A percentile compares a stretch with the other conserved stretches of the same genome.
Conservation (phyloP, 805 yeast genomes). For the Candida nanaspora region DNA sequence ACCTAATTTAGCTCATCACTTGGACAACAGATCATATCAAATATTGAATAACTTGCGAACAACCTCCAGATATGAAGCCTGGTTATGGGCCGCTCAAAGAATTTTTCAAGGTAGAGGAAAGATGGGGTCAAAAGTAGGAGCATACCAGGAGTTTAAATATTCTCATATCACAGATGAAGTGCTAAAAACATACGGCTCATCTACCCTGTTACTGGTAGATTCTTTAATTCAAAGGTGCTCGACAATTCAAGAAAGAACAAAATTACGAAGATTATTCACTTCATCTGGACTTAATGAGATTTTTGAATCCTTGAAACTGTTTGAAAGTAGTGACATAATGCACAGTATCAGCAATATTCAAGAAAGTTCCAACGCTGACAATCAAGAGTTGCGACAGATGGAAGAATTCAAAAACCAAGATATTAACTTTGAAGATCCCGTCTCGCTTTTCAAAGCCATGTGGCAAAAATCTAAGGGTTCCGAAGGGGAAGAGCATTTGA, state of each 20-base stretch:
- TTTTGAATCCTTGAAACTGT: constrained; percentile 27
- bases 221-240: constrained; percentile 36
- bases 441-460: constrained; percentile 54
- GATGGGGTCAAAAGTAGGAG: constrained; percentile 88
- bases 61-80: constrained; percentile 24
- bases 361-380: constrained; percentile 35
- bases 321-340: constrained; percentile 34
- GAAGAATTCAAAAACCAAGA: constrained; percentile 33
- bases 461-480: constrained; percentile 52
- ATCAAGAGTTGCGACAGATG: constrained; percentile 29
- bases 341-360: constrained; percentile 35
- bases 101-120: constrained; percentile 65
- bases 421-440: constrained; percentile 62
- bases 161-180: constrained; percentile 53
- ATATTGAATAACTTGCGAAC: constrained; percentile 17
- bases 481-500: constrained; percentile 50
- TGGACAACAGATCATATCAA: constrained; percentile 21
- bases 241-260: constrained; percentile 34
- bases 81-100: constrained; percentile 25
- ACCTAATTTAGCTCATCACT: constrained; percentile 8
- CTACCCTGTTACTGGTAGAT: constrained; percentile 43
- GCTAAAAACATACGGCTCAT: constrained; percentile 46
- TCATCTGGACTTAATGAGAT: constrained; percentile 34
- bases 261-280: constrained; percentile 37
- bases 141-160: constrained; percentile 69